phyloP scores from a whole-genome alignment of 768 basidiomycete genomes.

The Fistulinella prunicolor region DNA sequence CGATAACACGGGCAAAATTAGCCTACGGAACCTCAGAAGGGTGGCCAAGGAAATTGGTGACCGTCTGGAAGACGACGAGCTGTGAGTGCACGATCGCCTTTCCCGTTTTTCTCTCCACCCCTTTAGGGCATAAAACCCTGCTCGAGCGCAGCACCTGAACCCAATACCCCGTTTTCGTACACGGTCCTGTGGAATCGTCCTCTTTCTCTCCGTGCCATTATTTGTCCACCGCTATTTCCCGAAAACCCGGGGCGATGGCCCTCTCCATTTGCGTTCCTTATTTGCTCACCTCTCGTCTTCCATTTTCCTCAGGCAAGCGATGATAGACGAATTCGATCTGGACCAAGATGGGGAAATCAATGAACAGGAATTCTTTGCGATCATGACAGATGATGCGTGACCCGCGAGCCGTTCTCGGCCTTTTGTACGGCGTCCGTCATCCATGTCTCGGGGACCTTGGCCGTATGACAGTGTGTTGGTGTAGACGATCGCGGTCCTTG shows the following conservation, averaged over 20 bases:
- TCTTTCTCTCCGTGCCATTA: constrained; percentile 14
- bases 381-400: constrained; percentile 91
- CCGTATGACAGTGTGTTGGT: too few relatives aligned
- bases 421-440: not conserved
- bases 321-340: constrained; percentile 99
- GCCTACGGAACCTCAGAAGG: constrained; percentile 81
- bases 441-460: too few relatives aligned
- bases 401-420: not conserved
- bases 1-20: constrained; percentile 93
- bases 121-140: constrained; percentile 17
- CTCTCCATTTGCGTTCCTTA: constrained; percentile 19
- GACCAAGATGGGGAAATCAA: constrained; percentile 98
- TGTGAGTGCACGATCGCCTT: constrained; percentile 55
- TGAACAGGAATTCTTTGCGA: constrained; percentile 93
- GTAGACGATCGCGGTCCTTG: too few relatives aligned
- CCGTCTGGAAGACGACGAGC: constrained; percentile 89
- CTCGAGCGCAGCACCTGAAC: constrained; percentile 24
- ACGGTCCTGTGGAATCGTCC: constrained; percentile 17
- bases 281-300: constrained; percentile 33
- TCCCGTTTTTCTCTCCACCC: not conserved
- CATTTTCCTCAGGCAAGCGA: constrained; percentile 75
- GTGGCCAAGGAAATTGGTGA: constrained; percentile 98
- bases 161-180: constrained; percentile 29
- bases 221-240: constrained; percentile 27
- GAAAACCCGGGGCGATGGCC: too few relatives aligned